Conservation (phyloP, 2,329 filamentous ascomycete species). For the Pseudocercospora eumusae region DNA sequence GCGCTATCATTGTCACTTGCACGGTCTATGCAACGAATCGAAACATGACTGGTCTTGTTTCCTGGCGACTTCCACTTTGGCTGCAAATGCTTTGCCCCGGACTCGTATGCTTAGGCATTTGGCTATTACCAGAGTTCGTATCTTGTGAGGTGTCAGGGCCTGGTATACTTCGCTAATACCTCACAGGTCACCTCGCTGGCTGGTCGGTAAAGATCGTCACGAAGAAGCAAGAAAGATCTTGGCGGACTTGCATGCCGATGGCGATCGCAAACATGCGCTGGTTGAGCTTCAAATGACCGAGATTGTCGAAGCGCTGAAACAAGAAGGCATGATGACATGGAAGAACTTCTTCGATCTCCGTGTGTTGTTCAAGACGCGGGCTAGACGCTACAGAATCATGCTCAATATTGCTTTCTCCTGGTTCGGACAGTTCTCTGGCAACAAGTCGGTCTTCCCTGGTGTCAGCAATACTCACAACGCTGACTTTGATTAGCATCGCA, state of each 20-base stretch:
- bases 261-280: neutral
- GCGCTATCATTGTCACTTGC: conserved; percentile 19
- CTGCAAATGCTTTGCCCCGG: neutral
- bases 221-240: neutral
- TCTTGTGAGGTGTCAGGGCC: too few relatives aligned
- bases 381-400: conserved; percentile 1
- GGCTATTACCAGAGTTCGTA: neutral
- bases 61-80: neutral
- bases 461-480: neutral
- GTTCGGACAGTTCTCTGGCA: neutral
- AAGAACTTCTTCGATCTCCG: neutral
- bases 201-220: neutral
- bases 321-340: conserved; percentile 2
- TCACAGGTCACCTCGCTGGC: neutral
- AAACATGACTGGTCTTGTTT: neutral
- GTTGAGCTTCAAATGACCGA: neutral
- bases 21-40: neutral
- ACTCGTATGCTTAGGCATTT: neutral
- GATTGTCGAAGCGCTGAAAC: neutral
- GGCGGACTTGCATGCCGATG: neutral
- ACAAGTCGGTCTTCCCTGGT: neutral
- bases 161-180: neutral
- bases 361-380: neutral
- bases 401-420: neutral
- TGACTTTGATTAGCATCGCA: neutral